phyloP scores from a whole-genome alignment of 1,284 basidiomycete species.

The Fomitopsis betulina region DNA sequence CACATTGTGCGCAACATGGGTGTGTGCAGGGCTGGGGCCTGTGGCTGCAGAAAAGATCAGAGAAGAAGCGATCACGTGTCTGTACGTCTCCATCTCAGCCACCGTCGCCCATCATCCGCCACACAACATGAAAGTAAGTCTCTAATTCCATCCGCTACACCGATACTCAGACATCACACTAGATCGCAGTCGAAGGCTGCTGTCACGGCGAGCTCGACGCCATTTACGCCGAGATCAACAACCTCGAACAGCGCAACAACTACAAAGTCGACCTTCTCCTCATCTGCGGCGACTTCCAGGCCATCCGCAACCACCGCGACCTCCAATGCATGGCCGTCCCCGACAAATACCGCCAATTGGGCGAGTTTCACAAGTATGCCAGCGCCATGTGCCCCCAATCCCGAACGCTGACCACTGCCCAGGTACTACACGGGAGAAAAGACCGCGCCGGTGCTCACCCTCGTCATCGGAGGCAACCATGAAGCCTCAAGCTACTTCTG shows the following conservation, averaged over 20 bases:
- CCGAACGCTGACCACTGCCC: neutral
- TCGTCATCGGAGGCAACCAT: constrained; percentile 98
- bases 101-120: neutral
- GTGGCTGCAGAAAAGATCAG: constrained; percentile 1
- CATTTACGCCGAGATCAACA: constrained; percentile 78
- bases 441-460: constrained; percentile 81
- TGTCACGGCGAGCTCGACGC: constrained; percentile 87
- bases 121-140: neutral
- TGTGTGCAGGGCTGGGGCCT: constrained; percentile 5
- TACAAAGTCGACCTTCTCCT: constrained; percentile 83
- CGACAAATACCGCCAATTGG: constrained; percentile 81
- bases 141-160: neutral
- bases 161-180: neutral
- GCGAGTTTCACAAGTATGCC: constrained; percentile 79
- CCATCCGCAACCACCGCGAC: constrained; percentile 84
- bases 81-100: neutral
- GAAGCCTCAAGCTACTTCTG: constrained; percentile 97
- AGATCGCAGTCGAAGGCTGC: constrained; percentile 70
- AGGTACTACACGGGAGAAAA: constrained; percentile 87
- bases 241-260: constrained; percentile 56
- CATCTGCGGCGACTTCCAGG: constrained; percentile 96
- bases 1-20: constrained; percentile 38
- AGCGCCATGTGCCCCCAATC: neutral
- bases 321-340: constrained; percentile 90
- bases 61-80: constrained; percentile 1